These are phyloP conservation scores for Prinsepia uniflora DNA, from an alignment of 306 rosid species.

Conservation along the genomic window DNA sequence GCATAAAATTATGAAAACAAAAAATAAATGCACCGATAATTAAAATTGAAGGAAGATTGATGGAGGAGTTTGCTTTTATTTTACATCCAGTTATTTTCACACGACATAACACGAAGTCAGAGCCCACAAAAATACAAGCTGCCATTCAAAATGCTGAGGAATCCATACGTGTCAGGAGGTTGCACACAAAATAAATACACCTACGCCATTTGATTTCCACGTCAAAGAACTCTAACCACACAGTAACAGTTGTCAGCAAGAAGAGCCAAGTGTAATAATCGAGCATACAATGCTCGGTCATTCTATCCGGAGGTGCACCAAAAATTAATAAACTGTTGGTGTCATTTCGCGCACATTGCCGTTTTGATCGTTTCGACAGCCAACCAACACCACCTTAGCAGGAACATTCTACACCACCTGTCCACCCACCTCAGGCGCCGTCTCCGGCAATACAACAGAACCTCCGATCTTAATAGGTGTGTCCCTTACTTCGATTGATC, in stretches of 20 bases:
- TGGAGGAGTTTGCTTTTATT: no score
- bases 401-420: conserved; percentile 4
- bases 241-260: conserved; percentile 1
- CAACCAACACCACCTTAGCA: neutral
- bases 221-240: no score
- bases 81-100: no score
- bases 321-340: neutral
- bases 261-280: neutral
- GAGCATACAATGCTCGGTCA: neutral
- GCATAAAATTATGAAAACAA: no score
- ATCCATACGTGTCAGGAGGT: no score
- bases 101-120: no score
- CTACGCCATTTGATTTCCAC: no score
- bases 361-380: conserved; percentile 25
- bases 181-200: no score
- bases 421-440: conserved; percentile 25
- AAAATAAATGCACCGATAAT: no score
- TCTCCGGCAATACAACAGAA: conserved; percentile 26
- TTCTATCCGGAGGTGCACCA: neutral
- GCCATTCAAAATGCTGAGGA: no score
- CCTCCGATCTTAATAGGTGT: conserved; percentile 30
- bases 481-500: neutral
- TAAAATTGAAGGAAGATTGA: no score
- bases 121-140: no score
- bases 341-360: conserved; percentile 19